A percentile compares a stretch with the other conserved stretches of the same genome.
Evolutionary conservation across 78 protist genomes (phyloP).

Genomic region (Mantamonas sphyraenae): DNA sequence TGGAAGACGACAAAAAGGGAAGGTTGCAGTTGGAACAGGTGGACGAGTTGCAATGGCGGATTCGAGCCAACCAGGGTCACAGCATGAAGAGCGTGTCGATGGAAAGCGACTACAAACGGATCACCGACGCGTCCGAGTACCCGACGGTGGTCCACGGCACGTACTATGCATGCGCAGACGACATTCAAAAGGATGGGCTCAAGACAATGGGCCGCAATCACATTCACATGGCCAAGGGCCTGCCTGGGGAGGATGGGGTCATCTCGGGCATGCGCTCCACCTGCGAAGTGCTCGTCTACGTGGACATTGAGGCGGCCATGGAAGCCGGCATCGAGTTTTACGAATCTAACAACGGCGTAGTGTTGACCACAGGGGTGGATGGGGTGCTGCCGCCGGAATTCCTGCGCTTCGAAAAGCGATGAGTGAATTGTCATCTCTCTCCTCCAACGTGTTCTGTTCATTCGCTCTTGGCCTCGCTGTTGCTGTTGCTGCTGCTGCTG

Average conservation of each 20-base stretch:
- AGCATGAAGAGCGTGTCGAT: too few species aligned
- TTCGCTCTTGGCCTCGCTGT: too few species aligned
- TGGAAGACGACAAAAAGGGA: too few species aligned
- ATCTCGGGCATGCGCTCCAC: constrained; percentile 51
- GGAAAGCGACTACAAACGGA: too few species aligned
- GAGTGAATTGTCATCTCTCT: neutral
- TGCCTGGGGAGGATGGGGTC: constrained; percentile 18
- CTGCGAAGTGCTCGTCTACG: constrained; percentile 21
- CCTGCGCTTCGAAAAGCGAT: neutral
- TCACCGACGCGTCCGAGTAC: neutral
- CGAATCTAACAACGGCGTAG: constrained; percentile 32
- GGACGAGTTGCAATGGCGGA: too few species aligned
- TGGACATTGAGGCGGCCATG: constrained; percentile 25
- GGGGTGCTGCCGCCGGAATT: constrained; percentile 22
- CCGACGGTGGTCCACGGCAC: constrained; percentile 54
- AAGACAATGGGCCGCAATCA: constrained; percentile 34
- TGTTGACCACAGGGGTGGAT: constrained; percentile 33
- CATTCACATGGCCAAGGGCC: constrained; percentile 48
- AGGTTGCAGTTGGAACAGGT: too few species aligned
- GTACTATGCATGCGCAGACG: neutral
- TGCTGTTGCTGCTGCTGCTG: too few species aligned
- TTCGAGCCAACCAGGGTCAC: too few species aligned
- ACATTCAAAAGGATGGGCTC: constrained; percentile 27
- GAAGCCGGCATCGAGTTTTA: constrained; percentile 24
- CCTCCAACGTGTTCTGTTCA: constrained; percentile 3